Base-by-base conservation (phyloP, 768 basidiomycete species). In the Phlebiopsis gigantea region DNA sequence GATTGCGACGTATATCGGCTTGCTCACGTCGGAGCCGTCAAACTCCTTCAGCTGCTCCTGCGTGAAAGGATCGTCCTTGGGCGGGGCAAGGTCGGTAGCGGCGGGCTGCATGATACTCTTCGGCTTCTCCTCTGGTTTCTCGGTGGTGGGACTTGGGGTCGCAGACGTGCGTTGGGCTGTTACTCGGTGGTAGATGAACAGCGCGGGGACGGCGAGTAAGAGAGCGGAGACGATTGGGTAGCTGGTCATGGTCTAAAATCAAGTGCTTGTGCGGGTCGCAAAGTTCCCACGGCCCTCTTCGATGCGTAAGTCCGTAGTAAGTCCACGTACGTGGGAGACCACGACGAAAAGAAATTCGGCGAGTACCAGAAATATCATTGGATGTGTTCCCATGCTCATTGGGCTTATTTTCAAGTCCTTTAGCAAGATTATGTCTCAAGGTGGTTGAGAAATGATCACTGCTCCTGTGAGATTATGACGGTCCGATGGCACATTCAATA, bases 1-100 rank as follows among this genome's bases (percentile, higher is more conserved):
- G 74, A 98, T 95, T 28, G 93, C 87, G 43, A 98, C 88, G 63
- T 88, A 93, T 59, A 98, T 90, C 0, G 92, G 90, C 62, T 81
- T 82, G 41, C 70, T 65, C 0, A 77, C 67, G 60, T 85, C 80
- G 0, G 76, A 73, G 17, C 95, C 95, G 69, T 94, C 83, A 68
- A 77, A 93, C 63, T 77, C 60, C 39, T 77, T 83, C 57, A 98
- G 77, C 61, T 89, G 71, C 59, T 80, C 79, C 15, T 77, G 76
- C 0, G 90, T 87, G 74, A 83, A 90, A 0, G 89, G 87, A 68
- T 92, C 87, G 61, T 87, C 75, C 70, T 90, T 89, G 19, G 92
- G 90, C 0, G 86, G 81, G 14, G 73, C 74, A 39, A 90, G 78
- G 65, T 88, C 82, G 5, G 68, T 70, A 64, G 75, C 70, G 24